phyloP scores from a whole-genome alignment of 345 rosid genomes.

The Excoecaria agallocha region DNA sequence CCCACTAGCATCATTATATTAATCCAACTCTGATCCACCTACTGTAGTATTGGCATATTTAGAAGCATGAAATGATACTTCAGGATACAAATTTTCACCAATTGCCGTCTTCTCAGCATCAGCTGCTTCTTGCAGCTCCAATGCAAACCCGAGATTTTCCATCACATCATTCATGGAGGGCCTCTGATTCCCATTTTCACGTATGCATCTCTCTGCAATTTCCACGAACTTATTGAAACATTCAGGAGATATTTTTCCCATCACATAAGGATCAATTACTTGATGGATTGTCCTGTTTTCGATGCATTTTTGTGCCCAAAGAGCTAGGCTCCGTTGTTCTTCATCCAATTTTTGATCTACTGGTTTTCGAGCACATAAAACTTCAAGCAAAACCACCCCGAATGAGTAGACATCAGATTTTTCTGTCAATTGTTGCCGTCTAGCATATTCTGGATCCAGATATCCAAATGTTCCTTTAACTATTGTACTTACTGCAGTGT shows the following conservation, averaged over 20 bases:
- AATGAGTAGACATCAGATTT: too few relatives aligned
- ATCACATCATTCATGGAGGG: conserved; percentile 18
- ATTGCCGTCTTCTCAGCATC: conserved; percentile 5
- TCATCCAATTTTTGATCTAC: background rate
- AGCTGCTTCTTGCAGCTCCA: conserved; percentile 14
- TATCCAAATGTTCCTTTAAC: too few relatives aligned
- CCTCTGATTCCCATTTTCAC: background rate
- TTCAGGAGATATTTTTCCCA: conserved; percentile 15
- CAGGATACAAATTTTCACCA: background rate
- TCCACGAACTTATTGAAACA: conserved; percentile 17
- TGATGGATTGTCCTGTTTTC: conserved; percentile 1
- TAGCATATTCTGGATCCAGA: too few relatives aligned
- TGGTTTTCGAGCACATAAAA: too few relatives aligned
- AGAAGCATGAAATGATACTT: background rate
- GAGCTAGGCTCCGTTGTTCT: background rate
- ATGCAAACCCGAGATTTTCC: conserved; percentile 9
- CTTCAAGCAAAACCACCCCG: too few relatives aligned
- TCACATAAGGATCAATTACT: conserved; percentile 12
- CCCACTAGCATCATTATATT: too few relatives aligned
- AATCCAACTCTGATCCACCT: background rate
- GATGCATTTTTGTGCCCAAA: conserved; percentile 8
- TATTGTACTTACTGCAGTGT: too few relatives aligned
- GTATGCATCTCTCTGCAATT: conserved; percentile 8
- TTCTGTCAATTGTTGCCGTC: too few relatives aligned
- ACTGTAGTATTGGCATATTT: background rate